Evolutionary conservation across 352 stramenopile species (phyloP), one percentile per base, ranked within the genome.

Genomic region (Pythium grandisporangium): DNA sequence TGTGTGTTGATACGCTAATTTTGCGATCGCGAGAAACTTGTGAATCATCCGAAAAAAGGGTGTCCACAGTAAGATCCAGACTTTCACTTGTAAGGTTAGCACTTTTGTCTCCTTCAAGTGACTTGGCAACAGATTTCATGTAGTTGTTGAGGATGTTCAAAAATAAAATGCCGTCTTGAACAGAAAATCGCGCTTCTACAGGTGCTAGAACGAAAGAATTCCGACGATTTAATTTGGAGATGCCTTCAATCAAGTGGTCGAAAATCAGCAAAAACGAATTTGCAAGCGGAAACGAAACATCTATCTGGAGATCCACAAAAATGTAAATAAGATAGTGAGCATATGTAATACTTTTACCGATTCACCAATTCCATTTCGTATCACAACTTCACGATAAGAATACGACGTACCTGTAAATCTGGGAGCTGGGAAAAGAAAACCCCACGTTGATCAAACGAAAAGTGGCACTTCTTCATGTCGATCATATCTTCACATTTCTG

Each of bases 91-190:
- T n/a, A n/a, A n/a, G n/a, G n/a, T n/a, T n/a, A n/a, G n/a, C n/a
- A n/a, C n/a, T n/a, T n/a, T n/a, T n/a, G n/a, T n/a, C n/a, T n/a
- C n/a, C n/a, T n/a, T n/a, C n/a, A n/a, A n/a, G n/a, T n/a, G n/a
- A n/a, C n/a, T n/a, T 48, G 24, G 43, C 5, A 46, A 16, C 22
- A 51, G 63, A 73, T 25, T 64, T 58, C n/a, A 88, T 27, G 44
- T 91, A 94, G 41, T 90, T 94, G 58, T 94, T 82, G 20, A 77
- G 59, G 40, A 94, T 92, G 36, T 80, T 82, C 29, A 85, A 50
- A 45, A 94, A 90, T 37, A 94, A 48, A 38, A 84, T 71, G 12
- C 64, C 64, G 37, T 94, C 81, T 65, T 94, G 81, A 24, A 94
- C 76, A 14, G 81, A 94, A 44, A 94, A 87, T 12, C 81, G 74